Base-by-base conservation (phyloP, 805 yeast genomes). In the Ogataea salicorniae region DNA sequence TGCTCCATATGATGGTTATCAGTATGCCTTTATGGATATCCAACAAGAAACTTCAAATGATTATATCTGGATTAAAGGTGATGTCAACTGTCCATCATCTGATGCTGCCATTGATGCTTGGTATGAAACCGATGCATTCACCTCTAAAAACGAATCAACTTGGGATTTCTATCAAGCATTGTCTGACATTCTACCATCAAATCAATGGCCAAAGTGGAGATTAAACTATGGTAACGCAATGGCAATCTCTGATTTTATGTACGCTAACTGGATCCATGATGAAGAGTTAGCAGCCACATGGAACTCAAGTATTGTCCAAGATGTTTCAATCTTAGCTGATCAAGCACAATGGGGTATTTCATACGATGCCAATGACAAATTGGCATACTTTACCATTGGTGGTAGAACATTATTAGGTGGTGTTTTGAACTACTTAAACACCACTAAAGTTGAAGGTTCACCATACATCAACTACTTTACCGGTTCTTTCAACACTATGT, bases 401-500 rank as follows among this genome's bases (percentile, higher is more conserved):
- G 80, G 75, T 34, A 63, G 63, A 49, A 56, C 76, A 15, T 39
- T 75, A 37, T 49, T 71, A 34, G 73, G 71, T 39, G 67, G 66
- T 29, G 64, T 69, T 34, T 47, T 57, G 33, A 46, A 51, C 22
- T 67, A 66, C 49, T 59, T 75, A 48, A 69, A 69, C 57, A 55
- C 62, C 20, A 72, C 77, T 16, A 63, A 59, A 52, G 51, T 26
- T 15, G 61, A 42, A 11, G 68, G 69, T 15, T 49, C 68, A 5
- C 77, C 76, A 41, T 66, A 61, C 52, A 47, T 75, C 49, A 64
- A 68, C 58, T 71, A 70, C 56, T 62, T 68, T 54, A 72, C 75
- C 14, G 79, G 79, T 37, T 69, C 79, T 6, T 75, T 56, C 63
- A 70, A 71, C 58, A 67, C 66, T 45, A 72, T 75, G 70, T 71